Conservation (phyloP, 1,284 basidiomycete genomes). For the Rhodotorula sp. region DNA sequence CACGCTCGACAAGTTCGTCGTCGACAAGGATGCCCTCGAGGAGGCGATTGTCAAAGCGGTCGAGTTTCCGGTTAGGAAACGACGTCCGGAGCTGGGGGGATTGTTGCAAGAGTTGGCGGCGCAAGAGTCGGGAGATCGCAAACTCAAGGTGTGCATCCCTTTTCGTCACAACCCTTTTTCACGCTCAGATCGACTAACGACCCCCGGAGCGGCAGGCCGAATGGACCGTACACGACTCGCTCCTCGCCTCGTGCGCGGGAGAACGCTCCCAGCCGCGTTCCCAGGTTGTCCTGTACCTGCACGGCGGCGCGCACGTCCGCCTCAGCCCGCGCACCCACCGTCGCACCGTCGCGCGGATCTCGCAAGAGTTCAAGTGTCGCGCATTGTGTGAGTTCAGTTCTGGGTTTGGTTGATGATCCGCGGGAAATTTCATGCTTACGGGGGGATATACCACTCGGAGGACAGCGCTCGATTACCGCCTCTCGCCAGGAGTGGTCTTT, state of each 20-base stretch:
- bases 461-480: conserved; percentile 38
- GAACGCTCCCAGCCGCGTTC: neutral
- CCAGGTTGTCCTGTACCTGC: conserved; percentile 2
- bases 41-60: neutral
- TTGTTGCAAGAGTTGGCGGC: neutral
- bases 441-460: neutral
- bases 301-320: conserved; percentile 13
- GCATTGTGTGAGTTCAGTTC: neutral
- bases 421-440: neutral
- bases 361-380: neutral
- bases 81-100: neutral
- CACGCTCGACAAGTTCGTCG: neutral
- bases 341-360: neutral
- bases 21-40: neutral
- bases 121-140: neutral
- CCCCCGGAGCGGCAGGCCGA: conserved; percentile 15
- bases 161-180: neutral
- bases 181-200: neutral
- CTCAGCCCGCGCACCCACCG: conserved; percentile 5
- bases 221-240: conserved; percentile 22
- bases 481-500: conserved; percentile 37
- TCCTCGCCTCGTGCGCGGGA: neutral
- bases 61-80: neutral
- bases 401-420: neutral
- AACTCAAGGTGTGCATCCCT: conserved; percentile 6